Base-by-base conservation (phyloP, 73 alveolate genomes). In the Paramecium biaurelia region DNA sequence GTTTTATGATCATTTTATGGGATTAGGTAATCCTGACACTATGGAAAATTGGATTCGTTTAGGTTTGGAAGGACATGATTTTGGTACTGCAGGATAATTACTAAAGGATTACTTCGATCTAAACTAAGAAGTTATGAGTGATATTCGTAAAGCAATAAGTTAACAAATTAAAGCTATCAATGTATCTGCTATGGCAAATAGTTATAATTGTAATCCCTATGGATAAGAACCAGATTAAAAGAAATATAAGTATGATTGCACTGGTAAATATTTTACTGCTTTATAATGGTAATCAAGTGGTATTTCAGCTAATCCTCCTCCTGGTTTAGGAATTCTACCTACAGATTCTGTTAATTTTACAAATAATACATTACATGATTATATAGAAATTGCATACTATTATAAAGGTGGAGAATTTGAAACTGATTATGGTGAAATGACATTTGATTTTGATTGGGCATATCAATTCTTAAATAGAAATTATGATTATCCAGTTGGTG, bases 381-480 rank as follows among this genome's bases (percentile, higher is more conserved):
- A 79, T 23, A 79, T 79, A 4, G 90, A 79, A 45, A 43, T 79
- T 23, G n/a, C 70, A 24, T 79, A 24, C 30, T 79, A 20, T 43
- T 79, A 79, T 18, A 72, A 72, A 72, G 58, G 86, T 35, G 86
- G 58, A 28, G 84, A 63, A 30, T 63, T 63, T 63, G 45, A 63
- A 35, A 9, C 86, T 4, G 86, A 72, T 34, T 72, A 72, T 72
- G 86, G 86, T 4, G 21, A 72, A 2, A 15, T 43, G 45, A 45
- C 47, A 43, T 79, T 79, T 21, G 90, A 79, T 79, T 47, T 79
- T 23, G 90, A 79, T 79, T 79, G 90, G 90, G 90, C 90, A 18
- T 79, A 79, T 47, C 7, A 79, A 20, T 79, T 79, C 24, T 45
- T 79, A 34, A 24, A 79, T 43, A 38, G 90, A 79, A 42, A 79